Base-by-base conservation (phyloP, 352 stramenopile species). In the Globisporangium takayamanum region DNA sequence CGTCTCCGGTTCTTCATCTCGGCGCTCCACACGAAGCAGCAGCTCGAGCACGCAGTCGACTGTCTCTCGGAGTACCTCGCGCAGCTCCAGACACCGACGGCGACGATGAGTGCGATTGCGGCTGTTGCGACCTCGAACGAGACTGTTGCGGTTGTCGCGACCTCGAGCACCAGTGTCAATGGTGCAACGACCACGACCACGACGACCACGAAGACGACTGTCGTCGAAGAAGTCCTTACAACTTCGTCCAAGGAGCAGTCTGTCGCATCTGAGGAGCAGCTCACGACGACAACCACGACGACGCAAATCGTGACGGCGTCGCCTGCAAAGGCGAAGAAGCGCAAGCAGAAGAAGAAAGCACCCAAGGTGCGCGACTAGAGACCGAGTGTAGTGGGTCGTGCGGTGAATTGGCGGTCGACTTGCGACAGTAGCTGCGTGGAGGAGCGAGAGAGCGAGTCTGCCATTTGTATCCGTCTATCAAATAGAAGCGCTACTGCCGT, bases 1-100 rank as follows among this genome's bases (percentile, higher is more conserved):
- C 78, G 85, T 45, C 62, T 95, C 44, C 83, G 85, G 20, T 95
- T 95, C 59, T 95, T 95, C 64, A 89, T 95, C 53, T 92, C 80
- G 50, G 76, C 79, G 18, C 61, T 89, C 37, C 82, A 93, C 66
- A 84, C 74, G 22, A 77, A 79, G 50, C 71, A 76, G 59, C 76
- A 93, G 59, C 65, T 95, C 30, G 70, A 89, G 44, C 70, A 80
- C 46, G 72, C 83, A 0, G 74, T 90, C 0, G 51, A 69, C 6
- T 59, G 59, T 50, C 57, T 92, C 15, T 63, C 68, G 8, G 66
- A 56, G 2, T 84, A 82, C 30, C 42, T 82, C 26, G 53, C 48
- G 1, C 26, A 66, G 50, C 53, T 28, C 33, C 44, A 20, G 30
- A 49, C 11, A 37, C 28, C 18, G 30, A 18, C 5, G 26, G 25